Conservation (phyloP, 2,329 filamentous ascomycete genomes). For the Ceratocystis albifundus region DNA sequence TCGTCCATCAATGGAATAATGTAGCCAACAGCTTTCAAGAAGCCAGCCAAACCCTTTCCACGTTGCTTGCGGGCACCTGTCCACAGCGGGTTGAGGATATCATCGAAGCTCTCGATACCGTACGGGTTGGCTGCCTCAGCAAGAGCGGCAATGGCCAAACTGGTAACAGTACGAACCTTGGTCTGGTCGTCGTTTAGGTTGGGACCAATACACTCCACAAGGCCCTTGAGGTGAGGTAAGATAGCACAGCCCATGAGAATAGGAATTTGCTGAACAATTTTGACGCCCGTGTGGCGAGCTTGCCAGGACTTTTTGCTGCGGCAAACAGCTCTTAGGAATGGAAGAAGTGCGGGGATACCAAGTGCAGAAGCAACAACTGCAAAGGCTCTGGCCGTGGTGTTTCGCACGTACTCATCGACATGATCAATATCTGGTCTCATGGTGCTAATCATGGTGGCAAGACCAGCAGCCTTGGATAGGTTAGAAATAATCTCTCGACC, state of each 20-base stretch:
- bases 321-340: slow-evolving; percentile 90
- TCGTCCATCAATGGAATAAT: slow-evolving; percentile 99
- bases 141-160: slow-evolving; percentile 83
- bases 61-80: slow-evolving; percentile 91
- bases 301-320: slow-evolving; percentile 99
- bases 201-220: slow-evolving; percentile 91
- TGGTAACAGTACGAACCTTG: slow-evolving; percentile 93
- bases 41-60: slow-evolving; percentile 89
- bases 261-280: slow-evolving; percentile 97
- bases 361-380: slow-evolving; percentile 93
- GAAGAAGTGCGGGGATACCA: slow-evolving; percentile 86
- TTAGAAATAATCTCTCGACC: slow-evolving; percentile 98
- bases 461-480: slow-evolving; percentile 85
- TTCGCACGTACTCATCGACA: slow-evolving; percentile 94
- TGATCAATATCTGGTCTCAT: slow-evolving; percentile 99
- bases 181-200: slow-evolving; percentile 97
- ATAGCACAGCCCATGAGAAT: slow-evolving; percentile 98
- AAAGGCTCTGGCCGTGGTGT: slow-evolving; percentile 93
- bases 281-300: slow-evolving; percentile 92
- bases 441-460: slow-evolving; percentile 98
- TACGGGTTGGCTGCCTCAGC: slow-evolving; percentile 96
- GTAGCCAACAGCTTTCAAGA: slow-evolving; percentile 93
- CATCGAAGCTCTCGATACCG: slow-evolving; percentile 97
- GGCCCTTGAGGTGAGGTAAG: slow-evolving; percentile 82
- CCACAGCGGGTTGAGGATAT: slow-evolving; percentile 94